Base-by-base conservation (phyloP, 345 rosid species). In the Acer saccharum region DNA sequence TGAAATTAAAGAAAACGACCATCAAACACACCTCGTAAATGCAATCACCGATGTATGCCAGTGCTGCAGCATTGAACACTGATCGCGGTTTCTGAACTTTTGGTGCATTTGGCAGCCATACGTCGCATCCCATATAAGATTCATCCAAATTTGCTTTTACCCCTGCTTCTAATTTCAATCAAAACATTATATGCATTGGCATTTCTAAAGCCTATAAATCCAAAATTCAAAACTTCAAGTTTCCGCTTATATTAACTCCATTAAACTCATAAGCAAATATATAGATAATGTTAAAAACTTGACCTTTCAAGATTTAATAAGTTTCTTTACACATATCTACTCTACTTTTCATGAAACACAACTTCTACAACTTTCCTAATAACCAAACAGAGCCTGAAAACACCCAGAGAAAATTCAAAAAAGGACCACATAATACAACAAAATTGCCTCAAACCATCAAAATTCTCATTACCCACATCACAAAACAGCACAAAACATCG, bases 81-180 rank as follows among this genome's bases (percentile, higher is more conserved):
- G 90, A 86, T 35, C 90, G 87, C 76, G 95, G 90, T 88, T 91
- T 91, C 83, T 84, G 89, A 18, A 89, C 90, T 81, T 86, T 87
- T 1, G 95, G 95, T n/a, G 91, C 87, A 44, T 74, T 76, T 0
- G 91, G 93, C 82, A 89, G 43, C 95, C 91, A 91, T 76, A 29
- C 75, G 17, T 89, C 91, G 23, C 80, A 89, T 57, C 95, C 93
- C 83, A 86, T 10, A 71, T 86, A 91, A 1, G 85, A 77, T 7
- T 88, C 88, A 64, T 83, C 87, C 58, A 61, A 58, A 57, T 81
- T 63, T 25, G 50, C 73, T 25, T 27, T 32, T 52, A 72, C 77
- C 72, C 67, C 88, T 80, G 65, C 76, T 72, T 6, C 25, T 74
- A 80, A 50, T 63, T 67, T 39, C 74, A 54, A 54, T 60, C 3